Conservation (phyloP, 2,329 filamentous ascomycete genomes). For the Tolypocladium guangdongense region DNA sequence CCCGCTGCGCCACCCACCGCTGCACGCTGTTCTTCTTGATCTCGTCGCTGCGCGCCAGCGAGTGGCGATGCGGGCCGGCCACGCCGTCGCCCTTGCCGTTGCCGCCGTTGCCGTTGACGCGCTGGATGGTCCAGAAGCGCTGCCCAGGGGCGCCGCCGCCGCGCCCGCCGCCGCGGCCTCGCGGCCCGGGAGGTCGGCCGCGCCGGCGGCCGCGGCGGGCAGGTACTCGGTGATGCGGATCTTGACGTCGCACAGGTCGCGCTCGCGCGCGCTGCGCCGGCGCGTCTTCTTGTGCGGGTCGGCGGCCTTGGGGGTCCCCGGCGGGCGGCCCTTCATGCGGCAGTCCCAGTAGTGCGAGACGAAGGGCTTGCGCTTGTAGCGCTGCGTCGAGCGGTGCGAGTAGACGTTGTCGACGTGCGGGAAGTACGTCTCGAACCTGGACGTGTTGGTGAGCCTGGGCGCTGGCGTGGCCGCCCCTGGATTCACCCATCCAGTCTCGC, state of each 20-base stretch:
- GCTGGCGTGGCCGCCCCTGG: not conserved
- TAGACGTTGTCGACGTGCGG: conserved; percentile 78
- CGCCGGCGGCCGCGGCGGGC: conserved; percentile 18
- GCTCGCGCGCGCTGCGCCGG: conserved; percentile 62
- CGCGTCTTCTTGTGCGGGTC: conserved; percentile 76
- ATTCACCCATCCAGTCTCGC: not conserved
- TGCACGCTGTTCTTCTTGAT: conserved; percentile 75
- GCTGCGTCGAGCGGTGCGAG: conserved; percentile 71
- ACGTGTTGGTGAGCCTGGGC: not conserved
- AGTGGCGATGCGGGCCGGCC: conserved; percentile 64
- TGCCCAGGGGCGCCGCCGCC: conserved; percentile 27
- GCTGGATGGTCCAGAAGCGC: conserved; percentile 63
- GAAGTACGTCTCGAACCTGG: conserved; percentile 68
- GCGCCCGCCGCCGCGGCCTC: conserved; percentile 10
- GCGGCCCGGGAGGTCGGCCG: conserved; percentile 29
- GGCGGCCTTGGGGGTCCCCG: conserved; percentile 68
- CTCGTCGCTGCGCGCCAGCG: conserved; percentile 60
- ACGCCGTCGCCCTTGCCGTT: conserved; percentile 63
- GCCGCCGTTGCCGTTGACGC: conserved; percentile 65
- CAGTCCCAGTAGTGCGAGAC: conserved; percentile 81
- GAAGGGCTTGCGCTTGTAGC: conserved; percentile 73
- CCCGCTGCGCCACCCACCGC: conserved; percentile 50
- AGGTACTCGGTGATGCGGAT: conserved; percentile 79
- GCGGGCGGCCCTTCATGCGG: conserved; percentile 66
- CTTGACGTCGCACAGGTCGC: conserved; percentile 76